Evolutionary conservation across 805 yeast genomes (phyloP), one percentile per base, ranked within the genome.

Genomic region (Candida vaughaniae): DNA sequence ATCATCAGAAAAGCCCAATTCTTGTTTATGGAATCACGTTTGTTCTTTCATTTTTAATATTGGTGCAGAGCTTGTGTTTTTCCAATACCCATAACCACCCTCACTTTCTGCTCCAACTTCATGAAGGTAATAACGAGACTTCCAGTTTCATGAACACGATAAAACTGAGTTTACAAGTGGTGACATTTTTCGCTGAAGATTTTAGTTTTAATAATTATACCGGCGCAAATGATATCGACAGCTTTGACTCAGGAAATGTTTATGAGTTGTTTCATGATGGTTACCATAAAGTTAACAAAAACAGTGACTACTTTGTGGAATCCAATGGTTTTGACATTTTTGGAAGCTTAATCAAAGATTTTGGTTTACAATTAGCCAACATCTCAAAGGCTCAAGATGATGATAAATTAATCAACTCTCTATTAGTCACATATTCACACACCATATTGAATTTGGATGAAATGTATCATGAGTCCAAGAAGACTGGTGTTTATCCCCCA

Each of bases 211-310:
- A 33, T n/a, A 33, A 31, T 26, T 28, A 30, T 25, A 22, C 42
- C 6, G 29, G 32, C 6, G 27, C 36, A 20, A 53, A 62, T 17
- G 62, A 59, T 4, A 62, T 74, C 32, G 76, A 72, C 48, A 68
- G 78, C 0, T 69, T 73, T 45, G 65, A 71, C 14, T 57, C 60
- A 17, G 57, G 59, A 26, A 71, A 71, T 23, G 36, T 62, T 4
- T 77, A 61, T 49, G 60, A 62, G 26, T 60, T 77, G 45, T 74
- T 67, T 49, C 64, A 63, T 35, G 52, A 65, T 32, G 79, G 81
- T 1, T 78, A 68, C 53, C 75, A 82, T 50, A 68, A 76, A 20
- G 36, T 51, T 4, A 65, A 63, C n/a, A 31, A 27, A 14, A 12
- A 12, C 10, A 11, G 9, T 8, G 33, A 42, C n/a, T 38, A 32